Evolutionary conservation across 2,329 filamentous ascomycete genomes (phyloP).

Genomic region (Lomentospora prolificans): DNA sequence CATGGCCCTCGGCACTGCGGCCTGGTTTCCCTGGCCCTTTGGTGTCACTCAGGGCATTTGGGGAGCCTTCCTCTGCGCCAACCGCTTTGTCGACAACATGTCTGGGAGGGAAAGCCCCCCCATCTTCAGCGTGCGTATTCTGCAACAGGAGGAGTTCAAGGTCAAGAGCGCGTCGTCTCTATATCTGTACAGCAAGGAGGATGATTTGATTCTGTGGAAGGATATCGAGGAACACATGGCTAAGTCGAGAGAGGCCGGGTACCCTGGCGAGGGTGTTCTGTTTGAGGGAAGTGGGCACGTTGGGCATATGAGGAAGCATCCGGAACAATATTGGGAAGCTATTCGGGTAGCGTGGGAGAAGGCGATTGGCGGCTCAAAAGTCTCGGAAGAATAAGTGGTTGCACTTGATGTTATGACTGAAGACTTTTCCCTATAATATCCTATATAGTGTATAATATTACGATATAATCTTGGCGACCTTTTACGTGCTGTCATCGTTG

Average conservation of each 20-base stretch:
- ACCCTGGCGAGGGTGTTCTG: constrained; percentile 34
- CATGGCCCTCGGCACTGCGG: constrained; percentile 38
- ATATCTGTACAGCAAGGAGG: constrained; percentile 49
- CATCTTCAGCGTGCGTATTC: constrained; percentile 23
- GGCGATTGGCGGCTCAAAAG: not conserved
- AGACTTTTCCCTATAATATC: not conserved
- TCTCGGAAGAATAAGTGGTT: not conserved
- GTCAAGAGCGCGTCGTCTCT: constrained; percentile 31
- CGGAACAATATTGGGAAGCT: constrained; percentile 45
- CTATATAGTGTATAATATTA: not conserved
- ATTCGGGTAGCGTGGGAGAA: constrained; percentile 9
- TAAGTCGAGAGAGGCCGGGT: constrained; percentile 36
- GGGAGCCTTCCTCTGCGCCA: constrained; percentile 28
- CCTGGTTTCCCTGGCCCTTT: constrained; percentile 38
- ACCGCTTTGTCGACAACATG: constrained; percentile 21
- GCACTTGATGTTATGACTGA: not conserved
- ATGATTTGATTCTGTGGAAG: constrained; percentile 43
- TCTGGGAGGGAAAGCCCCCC: constrained; percentile 30
- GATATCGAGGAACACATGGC: constrained; percentile 47
- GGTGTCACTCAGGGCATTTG: constrained; percentile 34
- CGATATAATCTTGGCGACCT: not conserved
- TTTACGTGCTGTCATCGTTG: no score
- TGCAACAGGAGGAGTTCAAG: constrained; percentile 27
- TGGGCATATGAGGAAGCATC: constrained; percentile 48
- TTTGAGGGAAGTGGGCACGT: constrained; percentile 53